phyloP scores from a whole-genome alignment of 2,329 filamentous ascomycete species.

The Fusarium humuli region DNA sequence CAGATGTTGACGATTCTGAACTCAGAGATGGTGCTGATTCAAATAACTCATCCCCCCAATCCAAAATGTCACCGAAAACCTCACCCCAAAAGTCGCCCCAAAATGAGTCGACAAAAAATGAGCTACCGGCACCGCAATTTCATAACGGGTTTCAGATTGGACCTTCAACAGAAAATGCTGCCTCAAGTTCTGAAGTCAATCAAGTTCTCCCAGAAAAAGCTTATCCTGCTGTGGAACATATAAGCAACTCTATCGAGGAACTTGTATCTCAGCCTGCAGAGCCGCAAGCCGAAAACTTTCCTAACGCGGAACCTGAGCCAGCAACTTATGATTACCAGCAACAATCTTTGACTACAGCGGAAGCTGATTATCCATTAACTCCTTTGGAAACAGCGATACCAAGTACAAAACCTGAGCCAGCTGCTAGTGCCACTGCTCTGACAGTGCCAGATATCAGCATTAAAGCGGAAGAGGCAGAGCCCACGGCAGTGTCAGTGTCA shows the following conservation, averaged over 20 bases:
- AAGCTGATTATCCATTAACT: constrained; percentile 1
- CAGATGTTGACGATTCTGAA: constrained; percentile 51
- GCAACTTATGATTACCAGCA: constrained; percentile 21
- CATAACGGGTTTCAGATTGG: neutral
- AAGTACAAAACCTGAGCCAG: constrained; percentile 14
- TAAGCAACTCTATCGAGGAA: constrained; percentile 30
- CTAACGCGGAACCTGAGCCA: constrained; percentile 37
- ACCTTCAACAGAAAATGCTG: constrained; percentile 7
- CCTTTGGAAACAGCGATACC: neutral
- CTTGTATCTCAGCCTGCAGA: constrained; percentile 33
- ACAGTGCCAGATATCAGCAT: neutral
- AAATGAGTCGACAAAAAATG: constrained; percentile 31
- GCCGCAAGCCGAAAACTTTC: constrained; percentile 29
- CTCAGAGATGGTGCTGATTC: constrained; percentile 42
- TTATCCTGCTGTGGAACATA: constrained; percentile 28
- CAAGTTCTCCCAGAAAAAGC: constrained; percentile 13
- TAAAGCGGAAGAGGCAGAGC: neutral
- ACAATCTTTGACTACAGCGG: constrained; percentile 7
- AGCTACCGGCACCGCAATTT: constrained; percentile 21
- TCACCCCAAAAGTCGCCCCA: constrained; percentile 19
- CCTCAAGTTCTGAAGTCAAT: constrained; percentile 11
- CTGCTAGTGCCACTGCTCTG: constrained; percentile 2
- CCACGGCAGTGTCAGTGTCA: neutral
- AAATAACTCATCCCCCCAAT: constrained; percentile 48
- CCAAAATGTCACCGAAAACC: constrained; percentile 40